phyloP scores from a whole-genome alignment of 441 rosid species.

The Rhodomyrtus psidioides region DNA sequence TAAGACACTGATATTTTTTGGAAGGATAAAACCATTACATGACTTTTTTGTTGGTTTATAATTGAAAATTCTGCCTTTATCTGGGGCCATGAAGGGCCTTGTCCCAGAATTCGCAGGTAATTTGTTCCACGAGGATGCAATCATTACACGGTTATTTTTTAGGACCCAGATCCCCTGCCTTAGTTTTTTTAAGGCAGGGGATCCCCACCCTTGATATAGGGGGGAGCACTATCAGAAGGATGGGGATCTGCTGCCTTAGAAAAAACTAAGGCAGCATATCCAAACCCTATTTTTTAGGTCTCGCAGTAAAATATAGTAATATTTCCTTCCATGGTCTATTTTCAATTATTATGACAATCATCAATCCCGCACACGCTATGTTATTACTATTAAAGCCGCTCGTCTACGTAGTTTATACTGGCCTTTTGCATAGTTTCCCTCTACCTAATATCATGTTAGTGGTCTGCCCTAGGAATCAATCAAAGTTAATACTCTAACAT shows the following conservation, averaged over 20 bases:
- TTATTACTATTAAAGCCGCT: neutral
- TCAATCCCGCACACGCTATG: neutral
- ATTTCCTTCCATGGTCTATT: neutral
- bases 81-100: neutral
- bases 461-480: too few species aligned
- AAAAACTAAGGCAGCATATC: too few species aligned
- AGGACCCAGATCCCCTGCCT: too few species aligned
- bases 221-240: too few species aligned
- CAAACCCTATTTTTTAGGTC: too few species aligned
- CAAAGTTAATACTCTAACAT: too few species aligned
- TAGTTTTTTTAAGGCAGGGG: too few species aligned
- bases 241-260: too few species aligned
- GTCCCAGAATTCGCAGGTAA: neutral
- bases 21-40: neutral
- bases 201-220: too few species aligned
- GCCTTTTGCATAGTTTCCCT: neutral
- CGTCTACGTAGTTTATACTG: neutral
- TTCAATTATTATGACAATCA: neutral
- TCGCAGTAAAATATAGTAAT: neutral
- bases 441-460: too few species aligned
- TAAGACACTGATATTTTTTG: neutral
- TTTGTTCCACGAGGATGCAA: neutral
- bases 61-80: neutral
- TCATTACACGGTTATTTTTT: neutral
- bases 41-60: neutral